Evolutionary conservation across 306 rosid genomes (phyloP).

Genomic region (Prunus mume): DNA sequence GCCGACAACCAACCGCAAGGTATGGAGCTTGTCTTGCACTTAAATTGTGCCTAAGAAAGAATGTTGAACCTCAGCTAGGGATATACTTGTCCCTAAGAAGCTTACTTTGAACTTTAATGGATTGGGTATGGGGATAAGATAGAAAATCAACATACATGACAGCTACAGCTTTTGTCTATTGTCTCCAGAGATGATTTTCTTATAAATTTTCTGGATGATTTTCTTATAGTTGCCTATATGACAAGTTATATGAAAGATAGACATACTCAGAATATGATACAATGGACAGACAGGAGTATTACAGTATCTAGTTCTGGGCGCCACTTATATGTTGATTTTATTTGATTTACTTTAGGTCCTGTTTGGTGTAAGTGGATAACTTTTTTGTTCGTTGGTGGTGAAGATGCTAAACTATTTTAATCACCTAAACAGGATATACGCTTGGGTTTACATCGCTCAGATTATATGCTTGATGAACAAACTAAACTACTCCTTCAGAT

Average conservation of each 20-base stretch:
- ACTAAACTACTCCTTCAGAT: slow-evolving; percentile 77
- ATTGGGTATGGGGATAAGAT: background rate
- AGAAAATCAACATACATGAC: background rate
- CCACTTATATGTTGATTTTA: background rate
- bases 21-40: background rate
- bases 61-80: background rate
- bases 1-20: no score
- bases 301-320: background rate
- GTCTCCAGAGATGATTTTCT: background rate
- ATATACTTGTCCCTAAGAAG: background rate
- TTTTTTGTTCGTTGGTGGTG: background rate
- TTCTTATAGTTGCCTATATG: background rate
- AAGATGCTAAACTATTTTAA: slow-evolving; percentile 22
- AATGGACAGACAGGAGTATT: slow-evolving; percentile 3
- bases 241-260: background rate
- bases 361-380: slow-evolving; percentile 1
- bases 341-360: background rate
- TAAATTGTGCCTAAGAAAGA: background rate
- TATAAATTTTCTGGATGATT: background rate
- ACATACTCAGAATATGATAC: background rate
- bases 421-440: slow-evolving; percentile 66
- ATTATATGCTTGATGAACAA: slow-evolving; percentile 89
- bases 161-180: background rate
- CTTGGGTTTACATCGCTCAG: slow-evolving; percentile 93
- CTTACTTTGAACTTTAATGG: background rate